These are phyloP conservation scores for Tripterygium wilfordii DNA, from an alignment of 177 flowering plant species.

Conservation along the genomic window DNA sequence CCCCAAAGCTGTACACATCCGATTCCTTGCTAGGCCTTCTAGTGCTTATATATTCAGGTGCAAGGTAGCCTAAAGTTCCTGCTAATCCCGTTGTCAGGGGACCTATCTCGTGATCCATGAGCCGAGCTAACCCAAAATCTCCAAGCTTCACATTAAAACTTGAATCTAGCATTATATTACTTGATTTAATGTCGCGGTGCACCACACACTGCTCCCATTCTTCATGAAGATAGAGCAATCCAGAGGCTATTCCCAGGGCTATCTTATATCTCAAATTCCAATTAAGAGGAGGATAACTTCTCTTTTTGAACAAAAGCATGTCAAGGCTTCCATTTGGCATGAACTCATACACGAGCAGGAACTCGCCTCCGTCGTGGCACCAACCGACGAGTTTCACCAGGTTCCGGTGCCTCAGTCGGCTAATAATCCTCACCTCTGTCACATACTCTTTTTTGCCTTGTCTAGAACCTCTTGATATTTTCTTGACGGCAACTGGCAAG, in stretches of 20 bases:
- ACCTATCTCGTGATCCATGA: constrained; percentile 12
- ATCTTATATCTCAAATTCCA: constrained; percentile 22
- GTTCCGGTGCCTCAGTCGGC: constrained; percentile 16
- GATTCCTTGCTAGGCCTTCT: constrained; percentile 19
- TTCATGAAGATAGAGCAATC: constrained; percentile 24
- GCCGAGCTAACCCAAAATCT: constrained; percentile 31
- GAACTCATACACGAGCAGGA: constrained; percentile 33
- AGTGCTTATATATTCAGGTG: constrained; percentile 19
- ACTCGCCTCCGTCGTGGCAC: constrained; percentile 37
- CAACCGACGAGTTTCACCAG: constrained; percentile 42
- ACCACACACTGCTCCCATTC: constrained; percentile 25
- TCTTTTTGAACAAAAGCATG: constrained; percentile 17
- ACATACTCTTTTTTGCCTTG: constrained; percentile 13
- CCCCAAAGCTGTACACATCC: constrained; percentile 18
- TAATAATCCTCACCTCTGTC: constrained; percentile 15
- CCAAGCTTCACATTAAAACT: constrained; percentile 23
- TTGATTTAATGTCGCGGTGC: constrained; percentile 28
- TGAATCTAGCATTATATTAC: constrained; percentile 26
- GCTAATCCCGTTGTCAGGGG: constrained; percentile 14
- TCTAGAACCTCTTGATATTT: constrained; percentile 10
- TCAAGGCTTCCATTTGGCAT: constrained; percentile 45
- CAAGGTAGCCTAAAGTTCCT: constrained; percentile 23
- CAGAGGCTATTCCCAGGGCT: constrained; percentile 17
- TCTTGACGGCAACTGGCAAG: constrained; percentile 16
- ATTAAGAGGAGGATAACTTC: background rate